Base-by-base conservation (phyloP, 2,329 filamentous ascomycete species). In the Cryphonectria radicalis region DNA sequence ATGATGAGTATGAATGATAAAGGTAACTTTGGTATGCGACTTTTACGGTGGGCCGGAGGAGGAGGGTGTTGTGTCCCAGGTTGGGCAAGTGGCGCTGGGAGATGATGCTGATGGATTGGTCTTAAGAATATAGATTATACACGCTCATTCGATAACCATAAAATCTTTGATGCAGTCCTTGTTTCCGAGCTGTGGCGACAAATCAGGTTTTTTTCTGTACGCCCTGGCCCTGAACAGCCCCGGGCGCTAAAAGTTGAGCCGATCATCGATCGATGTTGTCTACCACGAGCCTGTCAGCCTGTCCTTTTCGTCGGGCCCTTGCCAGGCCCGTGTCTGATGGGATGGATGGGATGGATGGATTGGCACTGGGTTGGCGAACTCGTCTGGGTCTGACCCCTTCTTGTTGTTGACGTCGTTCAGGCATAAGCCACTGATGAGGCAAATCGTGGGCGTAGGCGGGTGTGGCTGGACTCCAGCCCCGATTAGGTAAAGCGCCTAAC, bases 141-240 rank as follows among this genome's bases (percentile, higher is more conserved):
- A 46, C 46, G 57, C 63, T 59, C 55, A 68, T 68, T 70, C 64
- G 69, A 70, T 60, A 59, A 64, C 65, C 69, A 70, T 42, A 25
- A 66, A 43, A 22, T 32, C 13, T 60, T 32, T 40, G 43, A 19
- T 25, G 50, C 63, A 59, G 50, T 37, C 42, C 63, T 57, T 50
- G 46, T 19, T 37, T 46, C 55, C 50, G 55, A n/a, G 28, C 53
- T 46, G 50, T 40, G 28, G 66, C 53, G 40, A 53, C 67, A 70
- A 72, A 72, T 69, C 70, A 69, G 67, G 70, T 69, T 71, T 71
- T 64, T 64, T 64, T 17, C 5, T 25, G n/a, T 28, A 40, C 62
- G 62, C 37, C 25, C n/a, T 40, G 22, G 62, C 37, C 25, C n/a
- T 40, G 22, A 25, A 25, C 35, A 64, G 62, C 2, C 22, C n/a